These are phyloP conservation scores for Epichloe glyceriae DNA, from an alignment of 2,329 filamentous ascomycete genomes.

Conservation along the genomic window DNA sequence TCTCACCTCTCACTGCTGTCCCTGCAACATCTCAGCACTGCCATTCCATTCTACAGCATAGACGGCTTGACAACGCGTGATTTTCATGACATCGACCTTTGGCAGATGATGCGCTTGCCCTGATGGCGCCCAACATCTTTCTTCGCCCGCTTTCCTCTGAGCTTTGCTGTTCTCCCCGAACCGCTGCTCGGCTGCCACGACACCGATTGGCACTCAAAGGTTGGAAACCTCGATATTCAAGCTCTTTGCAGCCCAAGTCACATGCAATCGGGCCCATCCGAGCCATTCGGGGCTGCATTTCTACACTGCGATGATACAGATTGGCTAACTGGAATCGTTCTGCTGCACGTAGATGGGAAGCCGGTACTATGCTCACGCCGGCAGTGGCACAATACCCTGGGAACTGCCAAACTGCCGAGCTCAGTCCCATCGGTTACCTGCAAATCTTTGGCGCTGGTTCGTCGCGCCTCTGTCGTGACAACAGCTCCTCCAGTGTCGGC, in stretches of 20 bases:
- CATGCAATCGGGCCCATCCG: not conserved
- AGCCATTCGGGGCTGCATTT: not conserved
- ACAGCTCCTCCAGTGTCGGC: slow-evolving; percentile 13
- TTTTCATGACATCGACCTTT: slow-evolving; percentile 3
- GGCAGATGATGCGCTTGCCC: slow-evolving; percentile 17
- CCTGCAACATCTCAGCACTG: not conserved
- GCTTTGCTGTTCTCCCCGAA: slow-evolving; percentile 14
- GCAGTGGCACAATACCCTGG: slow-evolving; percentile 27
- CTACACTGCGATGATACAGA: slow-evolving; percentile 1
- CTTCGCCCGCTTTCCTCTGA: slow-evolving; percentile 22
- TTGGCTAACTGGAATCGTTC: not conserved
- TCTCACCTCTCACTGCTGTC: not conserved
- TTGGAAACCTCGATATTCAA: slow-evolving; percentile 1
- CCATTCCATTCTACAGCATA: not conserved
- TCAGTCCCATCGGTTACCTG: slow-evolving; percentile 16
- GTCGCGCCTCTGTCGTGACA: slow-evolving; percentile 22
- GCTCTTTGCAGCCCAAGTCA: not conserved
- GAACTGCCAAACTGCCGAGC: slow-evolving; percentile 16
- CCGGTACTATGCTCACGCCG: slow-evolving; percentile 14
- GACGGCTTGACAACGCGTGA: not conserved
- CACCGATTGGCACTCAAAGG: slow-evolving; percentile 13
- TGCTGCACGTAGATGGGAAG: slow-evolving; percentile 7
- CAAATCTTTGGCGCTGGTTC: slow-evolving; percentile 23
- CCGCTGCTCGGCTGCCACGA: slow-evolving; percentile 14
- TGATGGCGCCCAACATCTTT: slow-evolving; percentile 23